Base-by-base conservation (phyloP, 1,284 basidiomycete species). In the Boletus albobrunnescens region DNA sequence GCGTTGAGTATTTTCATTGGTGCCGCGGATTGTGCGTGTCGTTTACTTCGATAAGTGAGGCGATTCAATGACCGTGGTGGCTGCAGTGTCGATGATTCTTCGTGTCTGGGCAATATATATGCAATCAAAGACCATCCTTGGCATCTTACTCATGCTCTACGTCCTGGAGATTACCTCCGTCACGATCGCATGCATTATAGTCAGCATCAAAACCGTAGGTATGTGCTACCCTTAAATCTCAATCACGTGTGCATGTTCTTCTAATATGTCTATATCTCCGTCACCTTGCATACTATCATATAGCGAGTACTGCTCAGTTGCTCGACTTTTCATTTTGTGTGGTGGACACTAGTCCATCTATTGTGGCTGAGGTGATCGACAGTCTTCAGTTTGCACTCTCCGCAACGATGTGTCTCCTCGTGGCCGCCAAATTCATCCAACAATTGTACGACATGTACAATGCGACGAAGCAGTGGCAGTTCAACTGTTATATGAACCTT, bases 21-120 rank as follows among this genome's bases (percentile, higher is more conserved):
- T 17, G 43, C 37, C 13, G 33, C 50, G 4, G 50, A 51, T 4
- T 14, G 50, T 51, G n/a, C n/a, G n/a, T n/a, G n/a, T n/a, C n/a
- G n/a, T n/a, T n/a, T n/a, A n/a, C n/a, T n/a, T n/a, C n/a, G n/a
- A n/a, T n/a, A 13, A 37, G 50, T 31, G 35, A 11, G 14, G 2
- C 20, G 31, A 12, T 7, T 19, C n/a, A n/a, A n/a, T n/a, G n/a
- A n/a, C n/a, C n/a, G n/a, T n/a, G n/a, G n/a, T n/a, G n/a, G n/a
- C n/a, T n/a, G 24, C 17, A 50, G 49, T 38, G 6, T 4, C 31
- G 13, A 50, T 40, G 36, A 36, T 51, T 22, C 49, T 50, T 20
- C 49, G 50, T 2, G 19, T 48, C 11, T 50, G 49, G 49, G 49
- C 20, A 13, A 31, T 51, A 19, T 51, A 52, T 4, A 19, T 10